Evolutionary conservation across 345 rosid species (phyloP), one percentile per base, ranked within the genome.

Genomic region (Ceriops tagal): DNA sequence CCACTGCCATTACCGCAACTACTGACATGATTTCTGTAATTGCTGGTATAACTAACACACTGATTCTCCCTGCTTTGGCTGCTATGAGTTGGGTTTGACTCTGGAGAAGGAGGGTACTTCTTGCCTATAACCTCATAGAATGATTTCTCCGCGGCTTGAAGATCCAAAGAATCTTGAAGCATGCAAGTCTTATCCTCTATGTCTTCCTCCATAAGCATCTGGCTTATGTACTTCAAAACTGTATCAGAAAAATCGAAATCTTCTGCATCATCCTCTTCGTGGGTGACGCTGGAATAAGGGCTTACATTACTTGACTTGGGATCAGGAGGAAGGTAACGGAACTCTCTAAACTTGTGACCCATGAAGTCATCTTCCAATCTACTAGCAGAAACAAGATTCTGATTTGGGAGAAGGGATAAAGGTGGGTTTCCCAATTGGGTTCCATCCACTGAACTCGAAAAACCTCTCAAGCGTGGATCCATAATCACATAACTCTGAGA

Each of bases 171-270:
- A 47, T 89, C 89, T 32, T 80, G 85, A 71, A 88, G 83, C 87
- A 82, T 83, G 71, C 78, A 79, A 16, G 90, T 79, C 70, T 81
- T 83, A 68, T 83, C 90, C 43, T 83, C 87, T 77, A 80, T 80
- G 64, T 85, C 86, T 67, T 92, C 96, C 37, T 92, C 92, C 92
- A 89, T 84, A 52, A 92, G 92, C n/a, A 89, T 87, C 75, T 83
- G 87, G 65, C 80, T 88, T 59, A 85, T 85, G 77, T 88, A 92
- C 22, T 73, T 79, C 58, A 92, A 79, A 73, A 86, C 86, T 5
- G 82, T 77, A 57, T 86, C 86, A 0, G 89, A 82, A 70, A 87
- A 85, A 53, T 87, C 89, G 55, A 70, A 91, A 26, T 88, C 96
- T 61, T 93, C 92, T 0, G 64, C 60, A 11, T 75, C 74, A 53